Evolutionary conservation across 1,139 yeast species (phyloP), one percentile per base, ranked within the genome.

Genomic region (Lodderomyces margitis): DNA sequence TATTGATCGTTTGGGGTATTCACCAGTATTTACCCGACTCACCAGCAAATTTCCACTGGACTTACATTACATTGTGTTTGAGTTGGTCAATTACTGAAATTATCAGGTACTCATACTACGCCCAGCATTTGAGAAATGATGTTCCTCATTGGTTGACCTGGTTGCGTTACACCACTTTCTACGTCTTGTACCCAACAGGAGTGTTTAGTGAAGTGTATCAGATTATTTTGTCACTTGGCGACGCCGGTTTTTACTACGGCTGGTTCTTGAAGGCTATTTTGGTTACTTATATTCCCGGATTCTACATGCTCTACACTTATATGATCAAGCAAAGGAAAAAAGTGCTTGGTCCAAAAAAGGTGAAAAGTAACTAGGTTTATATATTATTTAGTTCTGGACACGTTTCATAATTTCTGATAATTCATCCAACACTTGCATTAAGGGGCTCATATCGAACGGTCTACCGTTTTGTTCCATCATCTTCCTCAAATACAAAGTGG

Each of bases 61-160:
- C 78, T 36, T 84, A 81, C 58, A 61, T 79, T 36, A 70, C 94
- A 2, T 77, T 92, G 62, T 74, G 82, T 36, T 57, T 81, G 41
- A 92, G 97, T 15, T 92, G 99, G 99, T 80, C 92, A 15, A 58
- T 87, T 44, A 88, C 98, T 25, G 99, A 92, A 63, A 76, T 88
- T 39, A 82, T 91, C 45, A 78, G 98, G 57, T 92, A 92, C 66
- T 75, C 87, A 36, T 92, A 80, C 68, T 94, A 85, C 59, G 95
- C 95, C 40, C 66, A 78, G 47, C 83, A 83, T 56, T 70, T 87
- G 47, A 64, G 64, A 46, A 72, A 70, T 20, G 80, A 78, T 1
- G 86, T 89, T 14, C 88, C 94, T 8, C 59, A 62, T 38, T 59
- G 75, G 59, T 70, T 92, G 50, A 77, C 82, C 21, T 79, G 84